Conservation (phyloP, 495 filamentous ascomycete species). For the Penicillium paradoxum region DNA sequence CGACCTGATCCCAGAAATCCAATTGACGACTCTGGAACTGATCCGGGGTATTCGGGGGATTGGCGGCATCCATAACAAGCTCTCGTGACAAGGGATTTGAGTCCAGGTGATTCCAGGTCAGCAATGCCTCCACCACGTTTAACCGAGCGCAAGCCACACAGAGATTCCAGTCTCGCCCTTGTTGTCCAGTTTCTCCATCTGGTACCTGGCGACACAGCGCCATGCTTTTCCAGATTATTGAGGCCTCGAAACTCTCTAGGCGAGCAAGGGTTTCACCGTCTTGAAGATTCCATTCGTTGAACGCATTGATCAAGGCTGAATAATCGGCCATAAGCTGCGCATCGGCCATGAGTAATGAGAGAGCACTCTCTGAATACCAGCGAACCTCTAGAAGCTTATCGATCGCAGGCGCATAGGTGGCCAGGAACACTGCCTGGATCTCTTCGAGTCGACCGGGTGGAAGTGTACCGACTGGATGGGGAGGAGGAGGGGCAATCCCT, state of each 20-base stretch:
- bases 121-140: constrained; percentile 66
- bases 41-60: constrained; percentile 38
- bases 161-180: constrained; percentile 48
- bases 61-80: constrained; percentile 38
- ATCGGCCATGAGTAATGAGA: constrained; percentile 52
- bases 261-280: constrained; percentile 43
- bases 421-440: constrained; percentile 66
- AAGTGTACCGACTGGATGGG: constrained; percentile 52
- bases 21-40: constrained; percentile 57
- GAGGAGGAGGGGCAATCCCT: constrained; percentile 55
- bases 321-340: constrained; percentile 57
- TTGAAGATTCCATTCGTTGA: constrained; percentile 38
- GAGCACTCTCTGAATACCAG: constrained; percentile 63
- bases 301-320: constrained; percentile 52
- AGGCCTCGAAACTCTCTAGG: constrained; percentile 60
- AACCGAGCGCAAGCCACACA: constrained; percentile 61
- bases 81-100: constrained; percentile 51
- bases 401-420: constrained; percentile 72
- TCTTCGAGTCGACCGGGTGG: constrained; percentile 55
- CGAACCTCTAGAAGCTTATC: constrained; percentile 77
- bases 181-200: constrained; percentile 33
- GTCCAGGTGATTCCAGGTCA: constrained; percentile 62
- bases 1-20: constrained; percentile 77
- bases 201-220: constrained; percentile 42
- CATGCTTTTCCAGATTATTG: constrained; percentile 67